Conservation (phyloP, 192 early-diverging fungal species). For the Chytriomyces confervae region DNA sequence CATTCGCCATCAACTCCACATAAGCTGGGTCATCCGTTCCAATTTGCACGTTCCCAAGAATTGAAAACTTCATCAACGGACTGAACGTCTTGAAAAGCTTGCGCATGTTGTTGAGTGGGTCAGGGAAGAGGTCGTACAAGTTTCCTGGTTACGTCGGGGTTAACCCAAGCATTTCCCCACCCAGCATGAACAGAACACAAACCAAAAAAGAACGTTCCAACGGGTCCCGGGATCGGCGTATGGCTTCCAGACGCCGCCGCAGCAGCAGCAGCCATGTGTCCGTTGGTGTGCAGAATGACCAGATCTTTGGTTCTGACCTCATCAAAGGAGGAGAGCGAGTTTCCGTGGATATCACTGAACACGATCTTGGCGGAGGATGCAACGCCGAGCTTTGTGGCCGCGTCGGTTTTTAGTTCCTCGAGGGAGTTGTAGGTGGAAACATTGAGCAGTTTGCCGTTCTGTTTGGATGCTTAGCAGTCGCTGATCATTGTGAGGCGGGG, state of each 20-base stretch:
- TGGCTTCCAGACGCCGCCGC: not conserved
- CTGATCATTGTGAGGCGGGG: no score
- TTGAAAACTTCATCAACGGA: constrained; percentile 43
- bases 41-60: constrained; percentile 13
- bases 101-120: constrained; percentile 24
- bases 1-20: constrained; percentile 51
- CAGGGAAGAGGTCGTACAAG: constrained; percentile 27
- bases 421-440: no score
- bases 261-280: not conserved
- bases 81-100: constrained; percentile 49
- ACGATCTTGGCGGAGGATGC: no score
- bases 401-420: no score
- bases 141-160: constrained; percentile 1
- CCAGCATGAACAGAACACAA: not conserved
- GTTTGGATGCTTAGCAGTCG: no score
- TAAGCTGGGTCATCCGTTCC: constrained; percentile 52
- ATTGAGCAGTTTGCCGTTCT: no score
- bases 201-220: constrained; percentile 2
- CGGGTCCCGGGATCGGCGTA: constrained; percentile 6
- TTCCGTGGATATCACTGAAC: constrained; percentile 6
- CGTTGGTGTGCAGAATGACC: not conserved
- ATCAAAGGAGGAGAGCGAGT: constrained; percentile 5
- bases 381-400: no score
- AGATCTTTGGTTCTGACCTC: constrained; percentile 9
- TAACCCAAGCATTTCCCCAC: no score